A percentile compares a stretch with the other conserved stretches of the same genome.
Evolutionary conservation across 179 eudicot genomes (phyloP).

Genomic region (Vitellaria paradoxa): DNA sequence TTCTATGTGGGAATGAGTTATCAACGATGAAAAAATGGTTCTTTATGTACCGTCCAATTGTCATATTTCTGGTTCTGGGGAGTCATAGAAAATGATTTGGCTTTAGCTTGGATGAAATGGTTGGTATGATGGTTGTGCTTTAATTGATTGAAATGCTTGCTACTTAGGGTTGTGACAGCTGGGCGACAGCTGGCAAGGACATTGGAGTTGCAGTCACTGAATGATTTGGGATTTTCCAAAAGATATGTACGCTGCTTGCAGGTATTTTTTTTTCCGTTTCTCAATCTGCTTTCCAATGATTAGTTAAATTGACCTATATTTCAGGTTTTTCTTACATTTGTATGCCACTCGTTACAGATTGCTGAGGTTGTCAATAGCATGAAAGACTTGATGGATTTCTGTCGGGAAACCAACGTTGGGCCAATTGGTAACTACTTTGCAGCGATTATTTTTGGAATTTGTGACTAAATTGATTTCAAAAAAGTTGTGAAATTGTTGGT

Average conservation of each 20-base stretch:
- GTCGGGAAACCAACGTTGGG: conserved; percentile 32
- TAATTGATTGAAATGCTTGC: neutral
- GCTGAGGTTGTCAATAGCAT: conserved; percentile 42
- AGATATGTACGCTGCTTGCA: conserved; percentile 42
- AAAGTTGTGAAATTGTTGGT: too few relatives aligned
- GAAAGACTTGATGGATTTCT: conserved; percentile 50
- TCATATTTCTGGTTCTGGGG: neutral
- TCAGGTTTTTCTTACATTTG: neutral
- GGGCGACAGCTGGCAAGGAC: conserved; percentile 33
- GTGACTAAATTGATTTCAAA: neutral
- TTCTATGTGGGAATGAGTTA: too few relatives aligned
- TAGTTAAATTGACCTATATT: neutral
- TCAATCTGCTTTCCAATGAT: neutral
- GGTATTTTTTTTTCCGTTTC: conserved; percentile 27
- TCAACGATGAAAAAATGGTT: too few relatives aligned
- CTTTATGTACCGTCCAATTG: too few relatives aligned
- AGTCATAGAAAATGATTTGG: neutral
- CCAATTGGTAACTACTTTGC: conserved; percentile 52
- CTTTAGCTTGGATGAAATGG: neutral
- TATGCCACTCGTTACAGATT: conserved; percentile 30
- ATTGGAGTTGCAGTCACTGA: conserved; percentile 35
- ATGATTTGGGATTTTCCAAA: conserved; percentile 55
- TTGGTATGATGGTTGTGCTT: conserved; percentile 1
- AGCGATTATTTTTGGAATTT: neutral
- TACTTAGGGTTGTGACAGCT: conserved; percentile 38